Conservation (phyloP, 768 basidiomycete species). For the Mycena latifolia region DNA sequence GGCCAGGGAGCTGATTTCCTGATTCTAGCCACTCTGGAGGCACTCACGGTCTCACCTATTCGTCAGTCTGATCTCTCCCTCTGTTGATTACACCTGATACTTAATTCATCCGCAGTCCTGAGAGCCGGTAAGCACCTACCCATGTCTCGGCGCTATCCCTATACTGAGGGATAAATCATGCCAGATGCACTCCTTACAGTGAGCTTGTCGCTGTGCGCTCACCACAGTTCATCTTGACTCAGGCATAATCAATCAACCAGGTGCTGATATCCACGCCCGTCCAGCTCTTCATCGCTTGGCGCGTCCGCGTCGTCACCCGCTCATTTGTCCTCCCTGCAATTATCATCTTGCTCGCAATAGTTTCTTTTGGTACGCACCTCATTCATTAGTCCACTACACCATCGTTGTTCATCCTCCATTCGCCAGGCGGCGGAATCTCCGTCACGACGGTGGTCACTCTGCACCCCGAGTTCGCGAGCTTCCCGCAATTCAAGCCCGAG, state of each 20-base stretch:
- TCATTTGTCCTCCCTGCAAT: constrained; percentile 13
- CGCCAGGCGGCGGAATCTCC: constrained; percentile 29
- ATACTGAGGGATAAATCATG: no score
- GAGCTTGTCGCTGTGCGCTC: not conserved
- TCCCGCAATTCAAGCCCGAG: constrained; percentile 19
- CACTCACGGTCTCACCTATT: constrained; percentile 19
- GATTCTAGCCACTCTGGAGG: not conserved
- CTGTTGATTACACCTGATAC: no score
- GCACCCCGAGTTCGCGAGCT: constrained; percentile 18
- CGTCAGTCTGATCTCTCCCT: constrained; percentile 8
- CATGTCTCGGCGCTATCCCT: no score
- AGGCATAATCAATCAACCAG: constrained; percentile 7
- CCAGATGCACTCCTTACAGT: constrained; percentile 29
- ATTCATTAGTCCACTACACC: not conserved
- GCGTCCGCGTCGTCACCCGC: constrained; percentile 27
- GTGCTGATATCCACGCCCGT: constrained; percentile 34
- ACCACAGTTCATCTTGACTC: no score
- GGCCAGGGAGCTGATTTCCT: not conserved
- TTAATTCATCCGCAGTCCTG: not conserved
- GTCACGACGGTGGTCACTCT: constrained; percentile 15
- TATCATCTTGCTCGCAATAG: constrained; percentile 5
- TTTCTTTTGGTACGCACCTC: constrained; percentile 11
- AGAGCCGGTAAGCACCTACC: constrained; percentile 6
- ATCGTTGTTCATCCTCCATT: not conserved
- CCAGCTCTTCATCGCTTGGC: constrained; percentile 37